These are phyloP conservation scores for Astrothelium subdiscretum DNA, from an alignment of 495 filamentous ascomycete species.

Conservation along the genomic window DNA sequence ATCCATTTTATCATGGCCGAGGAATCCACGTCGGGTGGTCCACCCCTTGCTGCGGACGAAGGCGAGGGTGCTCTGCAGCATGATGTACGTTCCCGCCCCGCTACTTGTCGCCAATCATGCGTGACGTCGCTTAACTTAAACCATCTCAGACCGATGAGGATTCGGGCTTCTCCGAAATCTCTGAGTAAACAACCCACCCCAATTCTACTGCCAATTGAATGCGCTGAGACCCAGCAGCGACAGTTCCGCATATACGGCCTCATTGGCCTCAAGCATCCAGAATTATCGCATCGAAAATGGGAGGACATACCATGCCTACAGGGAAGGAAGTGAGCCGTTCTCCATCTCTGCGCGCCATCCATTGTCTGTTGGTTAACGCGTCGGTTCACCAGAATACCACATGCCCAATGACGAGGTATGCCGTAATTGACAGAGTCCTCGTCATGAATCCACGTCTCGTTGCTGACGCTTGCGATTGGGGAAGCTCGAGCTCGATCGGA, in stretches of 20 bases:
- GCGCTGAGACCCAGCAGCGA: background rate
- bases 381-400: slow-evolving; percentile 24
- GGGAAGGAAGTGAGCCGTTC: slow-evolving; percentile 26
- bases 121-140: background rate
- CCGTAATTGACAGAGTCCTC: background rate
- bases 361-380: background rate
- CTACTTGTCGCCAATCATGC: background rate
- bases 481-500: slow-evolving; percentile 28
- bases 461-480: background rate
- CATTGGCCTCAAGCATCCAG: slow-evolving; percentile 39
- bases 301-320: slow-evolving; percentile 36
- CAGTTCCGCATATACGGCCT: slow-evolving; percentile 20
- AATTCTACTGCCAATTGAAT: background rate
- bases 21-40: background rate
- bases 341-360: background rate
- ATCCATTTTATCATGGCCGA: background rate
- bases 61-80: background rate
- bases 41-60: background rate
- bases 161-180: background rate
- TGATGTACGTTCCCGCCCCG: background rate
- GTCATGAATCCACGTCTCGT: background rate
- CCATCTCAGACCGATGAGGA: background rate
- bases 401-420: slow-evolving; percentile 40
- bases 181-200: background rate
- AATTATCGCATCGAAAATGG: slow-evolving; percentile 42